phyloP scores from a whole-genome alignment of 225 moss, liverwort and hornwort genomes.

The Lunularia cruciata region DNA sequence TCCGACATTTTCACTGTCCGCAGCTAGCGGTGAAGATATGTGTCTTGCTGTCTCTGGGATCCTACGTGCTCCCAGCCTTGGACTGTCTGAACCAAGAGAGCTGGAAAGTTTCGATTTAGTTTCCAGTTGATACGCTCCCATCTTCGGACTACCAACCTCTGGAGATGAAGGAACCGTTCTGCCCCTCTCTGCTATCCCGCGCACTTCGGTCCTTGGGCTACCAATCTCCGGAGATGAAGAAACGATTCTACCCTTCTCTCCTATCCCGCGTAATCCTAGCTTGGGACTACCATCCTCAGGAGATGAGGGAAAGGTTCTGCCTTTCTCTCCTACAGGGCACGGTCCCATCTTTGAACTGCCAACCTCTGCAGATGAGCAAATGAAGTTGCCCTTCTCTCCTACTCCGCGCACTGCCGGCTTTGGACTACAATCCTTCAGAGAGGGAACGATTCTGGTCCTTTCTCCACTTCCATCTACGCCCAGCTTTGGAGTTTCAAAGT shows the following conservation, averaged over 20 bases:
- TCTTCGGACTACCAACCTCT: neutral
- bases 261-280: neutral
- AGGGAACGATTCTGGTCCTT: conserved; percentile 5
- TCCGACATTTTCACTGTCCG: neutral
- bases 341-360: conserved; percentile 1
- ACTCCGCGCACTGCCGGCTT: neutral
- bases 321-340: neutral
- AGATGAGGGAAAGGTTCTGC: neutral
- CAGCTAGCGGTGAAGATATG: too few species aligned
- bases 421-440: neutral
- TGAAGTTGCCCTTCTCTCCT: conserved; percentile 8
- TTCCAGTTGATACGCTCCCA: neutral
- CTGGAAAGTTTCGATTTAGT: too few species aligned
- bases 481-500: neutral
- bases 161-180: neutral
- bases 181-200: neutral
- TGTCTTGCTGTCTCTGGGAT: too few species aligned
- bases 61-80: too few species aligned
- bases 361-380: conserved; percentile 2
- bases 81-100: too few species aligned
- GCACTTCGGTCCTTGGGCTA: too few species aligned
- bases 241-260: too few species aligned
- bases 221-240: neutral
- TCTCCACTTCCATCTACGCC: neutral
- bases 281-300: neutral